Evolutionary conservation across 164 flowering plant genomes (phyloP).

Genomic region (Sedum album): DNA sequence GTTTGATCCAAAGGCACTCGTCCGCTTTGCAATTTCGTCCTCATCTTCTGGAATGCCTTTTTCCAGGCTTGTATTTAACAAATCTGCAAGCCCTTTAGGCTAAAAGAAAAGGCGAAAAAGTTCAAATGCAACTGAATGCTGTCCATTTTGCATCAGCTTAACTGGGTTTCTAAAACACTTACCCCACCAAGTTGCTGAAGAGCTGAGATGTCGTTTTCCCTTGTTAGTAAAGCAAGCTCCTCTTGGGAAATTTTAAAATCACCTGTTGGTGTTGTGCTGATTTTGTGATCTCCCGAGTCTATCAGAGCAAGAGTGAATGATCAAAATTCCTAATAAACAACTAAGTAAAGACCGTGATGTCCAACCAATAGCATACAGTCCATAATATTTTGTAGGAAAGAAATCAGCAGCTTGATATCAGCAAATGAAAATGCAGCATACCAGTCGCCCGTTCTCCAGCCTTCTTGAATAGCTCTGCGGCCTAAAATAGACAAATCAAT

Average conservation of each 20-base stretch:
- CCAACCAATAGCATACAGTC: no score
- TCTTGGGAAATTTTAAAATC: slow-evolving; percentile 57
- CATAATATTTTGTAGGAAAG: no score
- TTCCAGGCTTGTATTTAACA: slow-evolving; percentile 55
- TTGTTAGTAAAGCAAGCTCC: slow-evolving; percentile 49
- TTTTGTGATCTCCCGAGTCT: slow-evolving; percentile 20
- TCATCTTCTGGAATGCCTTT: slow-evolving; percentile 80
- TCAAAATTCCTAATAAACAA: not conserved
- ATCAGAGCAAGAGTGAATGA: not conserved
- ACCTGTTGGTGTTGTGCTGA: slow-evolving; percentile 23
- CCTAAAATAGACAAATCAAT: slow-evolving; percentile 34
- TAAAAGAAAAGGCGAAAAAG: slow-evolving; percentile 15
- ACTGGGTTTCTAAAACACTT: slow-evolving; percentile 19
- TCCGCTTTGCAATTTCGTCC: slow-evolving; percentile 46
- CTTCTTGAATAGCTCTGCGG: slow-evolving; percentile 75
- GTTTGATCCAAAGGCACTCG: slow-evolving; percentile 70
- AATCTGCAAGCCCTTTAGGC: slow-evolving; percentile 57
- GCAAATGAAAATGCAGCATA: slow-evolving; percentile 18
- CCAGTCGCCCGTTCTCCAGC: slow-evolving; percentile 47
- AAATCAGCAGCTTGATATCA: not conserved
- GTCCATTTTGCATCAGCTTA: not conserved
- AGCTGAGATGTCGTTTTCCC: slow-evolving; percentile 47
- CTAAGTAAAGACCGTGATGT: no score
- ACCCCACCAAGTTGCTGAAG: slow-evolving; percentile 71
- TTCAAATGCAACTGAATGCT: not conserved